Conservation (phyloP, 2,329 filamentous ascomycete species). For the Endothia cerciana region DNA sequence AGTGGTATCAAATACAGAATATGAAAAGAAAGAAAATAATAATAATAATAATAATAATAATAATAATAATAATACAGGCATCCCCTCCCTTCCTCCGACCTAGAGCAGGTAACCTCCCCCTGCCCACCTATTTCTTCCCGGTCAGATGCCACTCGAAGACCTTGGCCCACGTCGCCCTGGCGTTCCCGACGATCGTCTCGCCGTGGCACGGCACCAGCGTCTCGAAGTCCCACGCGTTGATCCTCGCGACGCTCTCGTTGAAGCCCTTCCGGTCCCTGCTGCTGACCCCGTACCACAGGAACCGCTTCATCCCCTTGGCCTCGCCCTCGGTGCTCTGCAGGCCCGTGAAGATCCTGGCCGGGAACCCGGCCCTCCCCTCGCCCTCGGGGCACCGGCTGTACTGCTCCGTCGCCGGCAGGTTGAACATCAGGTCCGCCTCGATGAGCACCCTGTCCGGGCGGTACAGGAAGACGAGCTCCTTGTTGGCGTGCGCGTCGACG, state of each 20-base stretch:
- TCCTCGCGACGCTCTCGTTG: constrained; percentile 68
- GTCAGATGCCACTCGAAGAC: constrained; percentile 83
- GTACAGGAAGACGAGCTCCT: constrained; percentile 87
- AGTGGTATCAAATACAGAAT: constrained; percentile 1
- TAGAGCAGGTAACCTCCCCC: too few relatives aligned
- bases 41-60: too few relatives aligned
- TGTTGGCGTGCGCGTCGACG: constrained; percentile 77
- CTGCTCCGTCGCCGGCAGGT: constrained; percentile 85
- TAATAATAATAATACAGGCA: too few relatives aligned
- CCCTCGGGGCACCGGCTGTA: constrained; percentile 64
- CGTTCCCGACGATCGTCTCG: constrained; percentile 76
- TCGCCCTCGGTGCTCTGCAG: constrained; percentile 66
- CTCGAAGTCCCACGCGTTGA: constrained; percentile 82
- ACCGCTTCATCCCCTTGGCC: constrained; percentile 76
- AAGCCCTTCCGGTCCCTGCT: constrained; percentile 67
- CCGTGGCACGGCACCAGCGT: constrained; percentile 91
- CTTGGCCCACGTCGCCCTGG: constrained; percentile 76
- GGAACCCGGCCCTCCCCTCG: constrained; percentile 43
- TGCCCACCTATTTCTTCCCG: constrained; percentile 31
- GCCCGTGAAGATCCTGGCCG: constrained; percentile 50
- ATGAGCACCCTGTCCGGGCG: constrained; percentile 79
- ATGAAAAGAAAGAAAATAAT: too few relatives aligned
- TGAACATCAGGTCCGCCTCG: constrained; percentile 90
- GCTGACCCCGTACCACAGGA: constrained; percentile 77
- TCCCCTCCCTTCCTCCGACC: too few relatives aligned